These are phyloP conservation scores for Herpetomonas tarakana DNA, from an alignment of 208 protist species.

Conservation along the genomic window DNA sequence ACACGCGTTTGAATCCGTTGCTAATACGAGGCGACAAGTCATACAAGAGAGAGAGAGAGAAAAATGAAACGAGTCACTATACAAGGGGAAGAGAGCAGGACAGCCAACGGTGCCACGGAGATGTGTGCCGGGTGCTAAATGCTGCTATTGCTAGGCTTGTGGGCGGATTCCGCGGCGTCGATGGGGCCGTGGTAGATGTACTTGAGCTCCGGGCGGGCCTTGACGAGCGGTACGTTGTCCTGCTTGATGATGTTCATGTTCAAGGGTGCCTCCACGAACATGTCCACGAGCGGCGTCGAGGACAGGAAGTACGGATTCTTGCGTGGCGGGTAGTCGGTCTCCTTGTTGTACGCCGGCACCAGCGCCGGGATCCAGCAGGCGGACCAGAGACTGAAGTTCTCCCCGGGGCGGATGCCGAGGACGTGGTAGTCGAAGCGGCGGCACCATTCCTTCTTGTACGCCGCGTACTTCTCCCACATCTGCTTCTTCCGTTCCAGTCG, in stretches of 20 bases:
- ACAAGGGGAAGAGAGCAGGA: background rate
- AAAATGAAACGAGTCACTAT: slow-evolving; percentile 3
- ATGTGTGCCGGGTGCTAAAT: background rate
- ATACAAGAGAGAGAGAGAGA: slow-evolving; percentile 13
- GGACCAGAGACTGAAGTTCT: slow-evolving; percentile 81
- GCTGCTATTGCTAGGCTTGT: slow-evolving; percentile 5
- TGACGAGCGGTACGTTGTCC: slow-evolving; percentile 53
- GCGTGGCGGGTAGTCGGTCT: slow-evolving; percentile 78
- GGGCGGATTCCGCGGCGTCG: slow-evolving; percentile 15
- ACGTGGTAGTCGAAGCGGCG: slow-evolving; percentile 90
- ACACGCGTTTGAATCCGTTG: too few species aligned
- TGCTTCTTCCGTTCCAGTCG: slow-evolving; percentile 70
- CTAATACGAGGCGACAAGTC: too few species aligned
- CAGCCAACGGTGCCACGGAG: too few species aligned
- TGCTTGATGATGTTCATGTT: slow-evolving; percentile 45
- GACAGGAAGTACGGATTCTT: slow-evolving; percentile 91
- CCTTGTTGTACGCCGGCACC: slow-evolving; percentile 52
- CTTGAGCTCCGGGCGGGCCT: slow-evolving; percentile 70
- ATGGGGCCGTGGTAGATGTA: slow-evolving; percentile 75
- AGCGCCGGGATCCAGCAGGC: slow-evolving; percentile 73
- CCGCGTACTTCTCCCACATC: slow-evolving; percentile 83
- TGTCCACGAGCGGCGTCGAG: slow-evolving; percentile 59
- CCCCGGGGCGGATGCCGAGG: slow-evolving; percentile 82
- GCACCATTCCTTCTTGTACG: slow-evolving; percentile 90
- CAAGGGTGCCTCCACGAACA: slow-evolving; percentile 50